A percentile compares a stretch with the other conserved stretches of the same genome.
Evolutionary conservation across 805 yeast species (phyloP).

Genomic region (Yamadazyma scolyti): DNA sequence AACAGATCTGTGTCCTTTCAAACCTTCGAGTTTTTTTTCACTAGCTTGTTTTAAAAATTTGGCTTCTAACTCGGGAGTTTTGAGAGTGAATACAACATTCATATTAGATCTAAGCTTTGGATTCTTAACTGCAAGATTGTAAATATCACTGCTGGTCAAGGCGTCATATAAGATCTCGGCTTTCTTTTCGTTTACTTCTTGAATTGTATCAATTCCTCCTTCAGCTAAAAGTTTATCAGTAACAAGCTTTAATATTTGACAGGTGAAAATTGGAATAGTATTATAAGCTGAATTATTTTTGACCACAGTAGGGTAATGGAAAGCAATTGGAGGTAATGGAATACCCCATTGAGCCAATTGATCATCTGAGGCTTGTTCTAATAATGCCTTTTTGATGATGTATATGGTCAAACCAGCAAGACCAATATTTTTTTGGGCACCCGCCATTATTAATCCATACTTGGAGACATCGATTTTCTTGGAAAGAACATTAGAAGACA

Average conservation of each 20-base stretch:
- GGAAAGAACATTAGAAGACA: constrained; percentile 90
- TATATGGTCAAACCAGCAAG: constrained; percentile 92
- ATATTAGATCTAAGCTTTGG: constrained; percentile 67
- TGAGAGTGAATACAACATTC: constrained; percentile 89
- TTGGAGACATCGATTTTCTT: constrained; percentile 75
- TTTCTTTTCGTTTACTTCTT: constrained; percentile 55
- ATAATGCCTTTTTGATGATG: constrained; percentile 77
- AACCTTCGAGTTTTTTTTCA: constrained; percentile 59
- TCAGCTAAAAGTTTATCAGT: constrained; percentile 53
- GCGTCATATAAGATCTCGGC: constrained; percentile 61
- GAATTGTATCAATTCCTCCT: constrained; percentile 74
- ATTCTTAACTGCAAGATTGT: constrained; percentile 60
- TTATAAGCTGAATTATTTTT: constrained; percentile 91
- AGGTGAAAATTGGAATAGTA: constrained; percentile 91
- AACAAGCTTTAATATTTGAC: constrained; percentile 81
- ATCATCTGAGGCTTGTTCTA: constrained; percentile 63
- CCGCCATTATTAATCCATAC: constrained; percentile 90
- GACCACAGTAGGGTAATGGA: constrained; percentile 82
- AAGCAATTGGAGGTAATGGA: constrained; percentile 87
- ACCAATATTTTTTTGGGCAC: constrained; percentile 98
- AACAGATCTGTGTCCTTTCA: constrained; percentile 94
- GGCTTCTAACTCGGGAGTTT: constrained; percentile 59
- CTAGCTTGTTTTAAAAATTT: constrained; percentile 69
- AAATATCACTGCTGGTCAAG: constrained; percentile 65
- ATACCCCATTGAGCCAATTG: constrained; percentile 55